Evolutionary conservation across 2,329 filamentous ascomycete species (phyloP), one percentile per base, ranked within the genome.

Genomic region (Dactylonectria estremocensis): DNA sequence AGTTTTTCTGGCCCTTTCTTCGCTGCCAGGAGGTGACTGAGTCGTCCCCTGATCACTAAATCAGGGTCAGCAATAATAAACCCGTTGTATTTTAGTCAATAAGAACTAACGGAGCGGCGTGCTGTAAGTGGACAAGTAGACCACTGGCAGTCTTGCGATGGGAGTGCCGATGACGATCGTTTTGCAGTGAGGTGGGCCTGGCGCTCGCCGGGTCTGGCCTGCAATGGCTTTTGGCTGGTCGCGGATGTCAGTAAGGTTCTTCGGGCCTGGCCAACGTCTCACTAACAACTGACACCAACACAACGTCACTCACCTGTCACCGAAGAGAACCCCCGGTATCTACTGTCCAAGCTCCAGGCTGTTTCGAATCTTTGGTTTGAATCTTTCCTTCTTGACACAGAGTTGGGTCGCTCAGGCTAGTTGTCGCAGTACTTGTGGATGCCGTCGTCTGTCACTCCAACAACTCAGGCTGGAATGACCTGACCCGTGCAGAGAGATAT

Each of bases 111-210:
- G 61, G 52, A 24, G 55, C 20, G 24, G 61, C 40, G 28, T 45
- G 46, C 59, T 48, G 52, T 40, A 50, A 35, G 49, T 46, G 43
- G 49, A 62, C 40, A 11, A 57, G 45, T 22, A 28, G 24, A 28
- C 24, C 24, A 28, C 24, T 28, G 24, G 37, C 61, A 65, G 28
- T 54, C 63, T 61, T 45, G 45, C 63, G 63, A 60, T 69, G 66
- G 71, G 72, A 75, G 57, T 75, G 67, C 70, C 61, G 72, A 75
- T 71, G 72, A 76, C 69, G 73, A 75, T 74, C 70, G 66, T 37
- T 56, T 72, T 74, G 70, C 63, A 66, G 72, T 73, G 70, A 71
- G 67, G 73, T 75, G 73, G 73, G 65, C 45, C 56, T 52, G 43
- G 35, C 18, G 14, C 18, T 43, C 55, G 28, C 40, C 24, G 31